These are phyloP conservation scores for Neurospora tetraspora DNA, from an alignment of 495 filamentous ascomycete species.

Conservation along the genomic window DNA sequence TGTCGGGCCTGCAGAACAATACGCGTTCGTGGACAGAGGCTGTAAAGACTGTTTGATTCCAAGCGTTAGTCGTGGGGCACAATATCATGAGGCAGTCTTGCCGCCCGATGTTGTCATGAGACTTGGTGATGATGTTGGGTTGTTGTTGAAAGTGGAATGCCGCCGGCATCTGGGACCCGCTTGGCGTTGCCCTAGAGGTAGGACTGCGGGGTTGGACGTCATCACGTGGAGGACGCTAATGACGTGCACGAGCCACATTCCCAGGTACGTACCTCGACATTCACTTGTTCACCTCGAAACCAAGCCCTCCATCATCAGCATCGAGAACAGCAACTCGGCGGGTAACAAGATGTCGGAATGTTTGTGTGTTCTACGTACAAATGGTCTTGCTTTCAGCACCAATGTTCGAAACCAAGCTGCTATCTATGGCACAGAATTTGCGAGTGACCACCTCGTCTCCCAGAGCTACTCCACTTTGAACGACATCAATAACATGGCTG, in stretches of 20 bases:
- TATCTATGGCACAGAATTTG: not conserved
- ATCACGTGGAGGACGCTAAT: not conserved
- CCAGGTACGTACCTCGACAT: not conserved
- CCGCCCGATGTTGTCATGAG: not conserved
- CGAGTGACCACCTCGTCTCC: not conserved
- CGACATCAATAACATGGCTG: not conserved
- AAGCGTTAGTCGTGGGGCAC: not conserved
- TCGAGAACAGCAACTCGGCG: not conserved
- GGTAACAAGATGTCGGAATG: not conserved
- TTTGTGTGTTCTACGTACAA: too few species aligned
- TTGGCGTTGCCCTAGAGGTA: not conserved
- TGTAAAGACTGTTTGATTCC: not conserved
- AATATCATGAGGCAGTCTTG: not conserved
- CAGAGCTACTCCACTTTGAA: not conserved
- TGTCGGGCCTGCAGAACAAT: not conserved
- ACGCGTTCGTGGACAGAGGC: not conserved
- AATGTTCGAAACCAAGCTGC: too few species aligned
- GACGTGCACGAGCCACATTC: not conserved
- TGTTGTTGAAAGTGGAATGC: not conserved
- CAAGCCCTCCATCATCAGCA: not conserved
- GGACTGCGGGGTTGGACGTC: not conserved
- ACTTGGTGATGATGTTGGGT: not conserved
- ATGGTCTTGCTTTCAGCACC: too few species aligned
- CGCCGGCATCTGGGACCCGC: not conserved
- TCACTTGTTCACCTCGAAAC: not conserved